phyloP scores from a whole-genome alignment of 768 basidiomycete species.

The Hemileccinum rubropunctum region DNA sequence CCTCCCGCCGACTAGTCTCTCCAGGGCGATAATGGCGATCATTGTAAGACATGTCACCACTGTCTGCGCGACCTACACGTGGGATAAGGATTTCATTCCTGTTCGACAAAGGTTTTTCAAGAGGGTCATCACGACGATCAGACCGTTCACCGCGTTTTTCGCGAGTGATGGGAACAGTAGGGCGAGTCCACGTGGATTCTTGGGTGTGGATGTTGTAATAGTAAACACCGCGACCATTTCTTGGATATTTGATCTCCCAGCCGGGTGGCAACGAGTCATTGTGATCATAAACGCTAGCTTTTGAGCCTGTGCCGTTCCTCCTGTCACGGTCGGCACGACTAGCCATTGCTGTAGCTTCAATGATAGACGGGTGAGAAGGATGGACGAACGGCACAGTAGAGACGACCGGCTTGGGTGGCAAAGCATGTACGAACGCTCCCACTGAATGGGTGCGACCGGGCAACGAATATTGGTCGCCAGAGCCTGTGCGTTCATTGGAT shows the following conservation, averaged over 20 bases:
- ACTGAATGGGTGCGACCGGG: conserved; percentile 25
- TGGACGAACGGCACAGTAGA: conserved; percentile 50
- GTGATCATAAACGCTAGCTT: conserved; percentile 23
- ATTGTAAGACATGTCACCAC: conserved; percentile 44
- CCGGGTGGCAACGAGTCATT: conserved; percentile 47
- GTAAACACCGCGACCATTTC: conserved; percentile 47
- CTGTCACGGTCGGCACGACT: conserved; percentile 43
- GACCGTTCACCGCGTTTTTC: conserved; percentile 24
- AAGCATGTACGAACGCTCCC: conserved; percentile 56
- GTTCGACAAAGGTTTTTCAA: conserved; percentile 24
- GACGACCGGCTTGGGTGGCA: conserved; percentile 64
- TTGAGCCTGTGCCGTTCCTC: conserved; percentile 35
- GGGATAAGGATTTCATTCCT: conserved; percentile 23
- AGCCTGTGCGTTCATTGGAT: conserved; percentile 11
- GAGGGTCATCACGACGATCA: conserved; percentile 25
- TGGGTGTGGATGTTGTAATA: conserved; percentile 58
- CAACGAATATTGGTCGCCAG: conserved; percentile 16
- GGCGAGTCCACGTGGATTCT: conserved; percentile 57
- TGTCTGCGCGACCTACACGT: conserved; percentile 31
- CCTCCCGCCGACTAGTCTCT: conserved; percentile 27
- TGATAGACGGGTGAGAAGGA: conserved; percentile 56
- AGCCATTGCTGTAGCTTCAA: conserved; percentile 63
- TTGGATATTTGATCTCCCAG: conserved; percentile 59
- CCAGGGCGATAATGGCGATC: conserved; percentile 68
- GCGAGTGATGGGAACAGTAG: conserved; percentile 34